Percentiles rank a stretch among this genome's conserved stretches.
Conservation (phyloP, 2,329 filamentous ascomycete genomes). For the Xylariales sp. region DNA sequence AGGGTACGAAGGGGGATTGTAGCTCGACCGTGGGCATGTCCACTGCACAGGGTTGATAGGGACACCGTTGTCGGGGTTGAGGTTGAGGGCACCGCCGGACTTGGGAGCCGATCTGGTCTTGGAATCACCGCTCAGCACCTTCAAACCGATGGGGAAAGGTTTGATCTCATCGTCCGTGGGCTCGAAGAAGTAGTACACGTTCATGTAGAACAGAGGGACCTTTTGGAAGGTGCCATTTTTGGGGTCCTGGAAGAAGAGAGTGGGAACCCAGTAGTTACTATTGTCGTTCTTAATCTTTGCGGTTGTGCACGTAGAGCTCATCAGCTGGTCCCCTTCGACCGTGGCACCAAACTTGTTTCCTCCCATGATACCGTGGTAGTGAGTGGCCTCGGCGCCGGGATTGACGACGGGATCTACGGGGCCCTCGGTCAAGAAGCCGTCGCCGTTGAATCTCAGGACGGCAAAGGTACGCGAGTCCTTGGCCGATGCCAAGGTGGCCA, state of each 20-base stretch:
- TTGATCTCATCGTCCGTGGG: conserved; percentile 72
- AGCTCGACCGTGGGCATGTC: conserved; percentile 68
- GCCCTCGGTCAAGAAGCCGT: conserved; percentile 69
- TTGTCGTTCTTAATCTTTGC: conserved; percentile 75
- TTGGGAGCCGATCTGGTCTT: conserved; percentile 67
- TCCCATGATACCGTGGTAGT: conserved; percentile 78
- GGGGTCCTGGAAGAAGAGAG: conserved; percentile 74
- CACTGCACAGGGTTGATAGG: conserved; percentile 66
- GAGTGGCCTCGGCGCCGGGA: conserved; percentile 67
- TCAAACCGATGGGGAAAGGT: conserved; percentile 76
- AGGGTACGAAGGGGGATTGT: conserved; percentile 64
- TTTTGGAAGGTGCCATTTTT: conserved; percentile 71
- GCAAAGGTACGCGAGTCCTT: conserved; percentile 67
- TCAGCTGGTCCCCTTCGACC: conserved; percentile 70
- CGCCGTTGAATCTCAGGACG: conserved; percentile 77
- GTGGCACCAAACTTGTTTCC: conserved; percentile 74
- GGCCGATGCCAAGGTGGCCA: conserved; percentile 56
- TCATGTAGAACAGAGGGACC: conserved; percentile 78
- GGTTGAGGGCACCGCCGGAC: conserved; percentile 61
- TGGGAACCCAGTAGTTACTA: conserved; percentile 82
- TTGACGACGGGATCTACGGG: conserved; percentile 75
- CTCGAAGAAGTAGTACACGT: conserved; percentile 81
- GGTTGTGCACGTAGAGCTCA: conserved; percentile 75
- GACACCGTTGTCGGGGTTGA: conserved; percentile 62
- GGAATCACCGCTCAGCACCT: conserved; percentile 76